Percentiles rank a stretch among this genome's conserved stretches.
These are phyloP conservation scores for Hyphopichia homilentoma DNA, from an alignment of 805 yeast species.

Conservation along the genomic window DNA sequence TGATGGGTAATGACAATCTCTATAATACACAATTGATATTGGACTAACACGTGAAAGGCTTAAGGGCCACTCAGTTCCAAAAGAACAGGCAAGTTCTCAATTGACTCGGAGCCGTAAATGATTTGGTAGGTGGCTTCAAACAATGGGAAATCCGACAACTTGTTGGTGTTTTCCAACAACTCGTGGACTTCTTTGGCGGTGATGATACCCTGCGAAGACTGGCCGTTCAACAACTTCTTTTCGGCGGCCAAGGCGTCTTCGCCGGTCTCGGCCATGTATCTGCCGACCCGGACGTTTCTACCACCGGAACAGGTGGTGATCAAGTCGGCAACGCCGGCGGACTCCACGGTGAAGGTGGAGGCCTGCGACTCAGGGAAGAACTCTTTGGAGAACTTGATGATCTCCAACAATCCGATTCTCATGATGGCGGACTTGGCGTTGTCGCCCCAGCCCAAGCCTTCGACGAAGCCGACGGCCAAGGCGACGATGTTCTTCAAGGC, in stretches of 20 bases:
- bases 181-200: conserved; percentile 47
- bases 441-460: conserved; percentile 48
- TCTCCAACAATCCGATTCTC: conserved; percentile 44
- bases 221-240: conserved; percentile 42
- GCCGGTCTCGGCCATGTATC: conserved; percentile 42
- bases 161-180: conserved; percentile 32
- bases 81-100: conserved; percentile 39
- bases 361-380: conserved; percentile 46
- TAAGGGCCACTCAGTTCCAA: conserved; percentile 30
- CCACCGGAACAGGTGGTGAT: conserved; percentile 48
- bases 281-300: conserved; percentile 44
- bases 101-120: conserved; percentile 36
- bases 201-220: conserved; percentile 44
- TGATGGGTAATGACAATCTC: too few species aligned
- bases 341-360: conserved; percentile 40
- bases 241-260: conserved; percentile 41
- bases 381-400: conserved; percentile 46
- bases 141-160: conserved; percentile 37
- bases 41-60: too few species aligned
- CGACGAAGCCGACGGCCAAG: conserved; percentile 44
- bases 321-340: conserved; percentile 47
- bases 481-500: conserved; percentile 47
- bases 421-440: conserved; percentile 46
- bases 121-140: conserved; percentile 45
- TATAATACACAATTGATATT: too few species aligned